These are phyloP conservation scores for Pseudoscleropodium purum DNA, from an alignment of 225 moss, liverwort and hornwort species.

Conservation along the genomic window DNA sequence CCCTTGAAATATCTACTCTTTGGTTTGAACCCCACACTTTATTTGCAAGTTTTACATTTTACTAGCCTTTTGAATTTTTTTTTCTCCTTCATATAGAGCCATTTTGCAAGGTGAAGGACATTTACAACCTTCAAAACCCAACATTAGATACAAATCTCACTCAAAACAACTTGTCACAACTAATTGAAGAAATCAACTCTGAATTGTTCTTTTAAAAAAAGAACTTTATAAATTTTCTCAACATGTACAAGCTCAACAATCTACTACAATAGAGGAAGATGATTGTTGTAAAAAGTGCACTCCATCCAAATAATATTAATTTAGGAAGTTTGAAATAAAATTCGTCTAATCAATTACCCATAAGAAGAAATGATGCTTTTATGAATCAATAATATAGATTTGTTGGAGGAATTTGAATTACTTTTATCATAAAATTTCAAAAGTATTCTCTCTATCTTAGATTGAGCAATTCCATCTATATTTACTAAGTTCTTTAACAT, in stretches of 20 bases:
- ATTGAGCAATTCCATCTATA: accelerated
- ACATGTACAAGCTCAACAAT: accelerated
- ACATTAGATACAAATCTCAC: accelerated
- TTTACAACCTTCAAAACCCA: not conserved
- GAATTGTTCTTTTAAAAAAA: accelerated
- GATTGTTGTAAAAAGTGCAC: not conserved
- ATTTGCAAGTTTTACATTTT: not conserved
- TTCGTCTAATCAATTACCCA: not conserved
- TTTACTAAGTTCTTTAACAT: not conserved
- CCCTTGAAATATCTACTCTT: not conserved
- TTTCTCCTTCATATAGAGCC: not conserved
- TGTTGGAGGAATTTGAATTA: not conserved
- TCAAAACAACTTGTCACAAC: not conserved
- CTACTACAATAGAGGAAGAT: accelerated
- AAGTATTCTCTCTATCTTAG: not conserved
- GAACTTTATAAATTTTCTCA: not conserved
- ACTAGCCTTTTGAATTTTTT: not conserved
- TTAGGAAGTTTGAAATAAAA: not conserved
- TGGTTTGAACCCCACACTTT: not conserved
- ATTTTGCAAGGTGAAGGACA: not conserved
- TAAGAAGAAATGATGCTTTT: too few relatives aligned
- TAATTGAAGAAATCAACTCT: not conserved
- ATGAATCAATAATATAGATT: not conserved
- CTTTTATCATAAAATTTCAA: not conserved
- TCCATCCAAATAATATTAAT: not conserved